Conservation (phyloP, 2,329 filamentous ascomycete species). For the Fusarium secorum region DNA sequence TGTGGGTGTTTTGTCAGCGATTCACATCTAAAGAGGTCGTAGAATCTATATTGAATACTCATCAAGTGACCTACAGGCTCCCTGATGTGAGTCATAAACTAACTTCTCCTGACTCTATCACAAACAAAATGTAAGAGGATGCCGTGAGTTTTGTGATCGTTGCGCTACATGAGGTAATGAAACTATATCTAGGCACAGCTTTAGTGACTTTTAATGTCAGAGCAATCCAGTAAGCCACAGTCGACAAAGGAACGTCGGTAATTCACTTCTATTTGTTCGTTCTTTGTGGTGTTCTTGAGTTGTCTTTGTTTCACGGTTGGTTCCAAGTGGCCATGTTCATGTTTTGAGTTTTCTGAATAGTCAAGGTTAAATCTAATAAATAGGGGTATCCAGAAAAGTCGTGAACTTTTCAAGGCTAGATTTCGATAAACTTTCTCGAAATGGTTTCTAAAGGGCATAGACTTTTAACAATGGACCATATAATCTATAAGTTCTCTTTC, state of each 20-base stretch:
- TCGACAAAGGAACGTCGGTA: background rate
- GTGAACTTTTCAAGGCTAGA: background rate
- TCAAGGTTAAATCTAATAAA: background rate
- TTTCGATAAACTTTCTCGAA: background rate
- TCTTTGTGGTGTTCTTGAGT: background rate
- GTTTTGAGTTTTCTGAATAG: background rate
- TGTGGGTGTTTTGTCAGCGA: background rate
- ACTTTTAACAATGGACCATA: background rate
- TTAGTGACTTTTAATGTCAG: background rate
- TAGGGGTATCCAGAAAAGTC: background rate
- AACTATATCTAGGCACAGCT: background rate
- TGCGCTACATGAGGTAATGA: background rate
- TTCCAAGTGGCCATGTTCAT: background rate
- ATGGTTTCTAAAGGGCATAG: background rate
- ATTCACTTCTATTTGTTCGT: accelerated
- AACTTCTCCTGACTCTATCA: background rate
- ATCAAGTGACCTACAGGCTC: background rate
- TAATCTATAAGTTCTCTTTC: background rate
- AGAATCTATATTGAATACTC: background rate
- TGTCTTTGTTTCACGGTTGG: background rate
- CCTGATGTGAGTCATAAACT: background rate
- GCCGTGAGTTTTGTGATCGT: background rate
- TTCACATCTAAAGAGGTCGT: background rate
- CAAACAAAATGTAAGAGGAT: background rate
- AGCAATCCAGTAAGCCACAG: too few relatives aligned